Percentiles rank a stretch among this genome's conserved stretches.
These are phyloP conservation scores for Scheffersomyces stipitis DNA, from an alignment of 805 yeast species.

Conservation along the genomic window DNA sequence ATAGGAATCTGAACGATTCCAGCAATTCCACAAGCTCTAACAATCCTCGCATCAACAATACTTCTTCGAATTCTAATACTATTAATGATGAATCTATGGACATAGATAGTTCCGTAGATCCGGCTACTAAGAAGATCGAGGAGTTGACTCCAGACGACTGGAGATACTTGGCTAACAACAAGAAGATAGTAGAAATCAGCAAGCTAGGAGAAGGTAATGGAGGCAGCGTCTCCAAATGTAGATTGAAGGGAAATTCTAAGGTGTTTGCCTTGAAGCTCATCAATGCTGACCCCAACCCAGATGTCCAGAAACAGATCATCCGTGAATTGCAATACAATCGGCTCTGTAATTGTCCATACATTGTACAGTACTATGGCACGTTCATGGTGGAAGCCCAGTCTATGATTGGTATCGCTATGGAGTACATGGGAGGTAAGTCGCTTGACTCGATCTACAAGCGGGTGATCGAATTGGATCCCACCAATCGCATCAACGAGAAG, in stretches of 20 bases:
- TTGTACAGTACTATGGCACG: constrained; percentile 92
- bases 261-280: constrained; percentile 83
- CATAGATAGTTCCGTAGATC: background rate
- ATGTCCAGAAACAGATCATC: constrained; percentile 83
- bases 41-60: background rate
- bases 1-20: background rate
- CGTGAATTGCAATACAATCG: constrained; percentile 89
- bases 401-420: constrained; percentile 93
- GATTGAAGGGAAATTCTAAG: constrained; percentile 48
- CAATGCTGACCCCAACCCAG: constrained; percentile 77
- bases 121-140: constrained; percentile 29
- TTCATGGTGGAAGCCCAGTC: constrained; percentile 74
- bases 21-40: background rate
- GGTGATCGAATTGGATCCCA: constrained; percentile 58
- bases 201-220: constrained; percentile 93
- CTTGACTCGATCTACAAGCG: constrained; percentile 87
- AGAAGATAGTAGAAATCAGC: constrained; percentile 65
- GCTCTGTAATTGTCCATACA: constrained; percentile 76
- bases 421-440: constrained; percentile 92
- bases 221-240: constrained; percentile 84
- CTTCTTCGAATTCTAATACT: background rate
- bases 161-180: constrained; percentile 57
- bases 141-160: constrained; percentile 74
- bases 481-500: constrained; percentile 89
- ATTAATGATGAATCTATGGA: background rate